Evolutionary conservation across 352 stramenopile species (phyloP), one percentile per base, ranked within the genome.

Genomic region (Globisporangium carolinianum): DNA sequence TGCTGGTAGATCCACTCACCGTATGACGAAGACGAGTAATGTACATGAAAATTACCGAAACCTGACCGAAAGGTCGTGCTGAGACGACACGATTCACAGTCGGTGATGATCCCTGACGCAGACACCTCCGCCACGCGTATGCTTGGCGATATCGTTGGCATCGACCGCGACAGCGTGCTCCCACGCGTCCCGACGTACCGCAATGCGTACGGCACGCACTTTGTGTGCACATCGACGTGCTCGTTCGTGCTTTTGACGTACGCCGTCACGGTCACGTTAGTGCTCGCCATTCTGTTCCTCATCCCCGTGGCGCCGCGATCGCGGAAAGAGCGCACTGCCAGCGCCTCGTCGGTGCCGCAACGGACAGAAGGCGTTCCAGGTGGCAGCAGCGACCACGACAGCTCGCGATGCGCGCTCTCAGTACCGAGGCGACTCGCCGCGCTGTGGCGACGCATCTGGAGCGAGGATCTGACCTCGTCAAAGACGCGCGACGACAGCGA

Each of bases 171-270:
- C 11, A 15, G 35, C 17, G 9, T 63, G 42, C n/a, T 24, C 17
- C 48, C 69, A 17, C 54, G 65, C 2, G 61, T 72, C 9, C 60
- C 46, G 10, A 86, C 76, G 42, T 87, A 85, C 37, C 73, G 71
- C 35, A 87, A 82, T 61, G 78, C 58, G 15, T 87, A 86, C 52
- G 81, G 81, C 9, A 73, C 76, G 36, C 71, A 68, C 37, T 87
- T 89, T 36, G 46, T 66, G 32, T 86, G 72, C 48, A 62, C 71
- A 14, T 60, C 67, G 8, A 72, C 71, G 14, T 91, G 78, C 57
- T 65, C 67, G 41, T 69, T 83, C 53, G 64, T 75, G 38, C 64
- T 76, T 17, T 53, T 60, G 15, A 47, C 64, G 17, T 72, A 86
- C 49, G 52, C 72, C 8, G 38, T 71, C 35, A 50, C 62, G 18